Evolutionary conservation across 306 rosid species (phyloP), one percentile per base, ranked within the genome.

Genomic region (Senna tora): DNA sequence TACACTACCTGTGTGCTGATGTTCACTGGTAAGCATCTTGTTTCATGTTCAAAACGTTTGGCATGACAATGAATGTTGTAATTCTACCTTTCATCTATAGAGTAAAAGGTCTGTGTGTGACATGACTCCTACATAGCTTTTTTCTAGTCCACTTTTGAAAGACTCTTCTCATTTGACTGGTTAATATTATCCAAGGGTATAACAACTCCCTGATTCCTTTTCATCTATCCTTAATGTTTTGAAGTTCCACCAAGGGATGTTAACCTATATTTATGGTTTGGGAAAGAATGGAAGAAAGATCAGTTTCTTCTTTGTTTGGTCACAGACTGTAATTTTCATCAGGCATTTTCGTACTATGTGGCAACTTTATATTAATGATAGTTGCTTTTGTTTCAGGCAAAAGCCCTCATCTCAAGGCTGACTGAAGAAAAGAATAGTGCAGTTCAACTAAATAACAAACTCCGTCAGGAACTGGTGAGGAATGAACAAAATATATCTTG

Each of bases 381-480:
- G 22, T 19, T 1, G 28, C 39, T 71, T 59, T 39, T 56, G 34
- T 60, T 85, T 82, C 92, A 93, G 98, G 89, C 84, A 71, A 90
- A 71, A 79, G 83, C 90, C 62, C 84, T 88, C 58, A 87, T 93
- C 66, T 73, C 84, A 20, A 90, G 79, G 82, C 67, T 93, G 76
- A 87, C 84, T 5, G 93, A 88, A 65, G 98, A 93, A 76, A 93
- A 88, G 85, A 84, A 75, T 72, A 84, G 21, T 74, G 93, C 91
- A 36, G 34, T 82, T 65, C 91, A 84, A 85, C 93, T 79, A 85
- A 82, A 77, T 67, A 84, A 42, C 83, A 87, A 80, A 85, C 88
- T 89, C 34, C 93, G 92, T 38, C 93, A 93, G 74, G 98, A 93
- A 88, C 78, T 90, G 96, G 98, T 93, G 71, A 86, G 90, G 66